phyloP scores from a whole-genome alignment of 371 early-diverging fungal genomes.

The Syncephalastrum sp. region DNA sequence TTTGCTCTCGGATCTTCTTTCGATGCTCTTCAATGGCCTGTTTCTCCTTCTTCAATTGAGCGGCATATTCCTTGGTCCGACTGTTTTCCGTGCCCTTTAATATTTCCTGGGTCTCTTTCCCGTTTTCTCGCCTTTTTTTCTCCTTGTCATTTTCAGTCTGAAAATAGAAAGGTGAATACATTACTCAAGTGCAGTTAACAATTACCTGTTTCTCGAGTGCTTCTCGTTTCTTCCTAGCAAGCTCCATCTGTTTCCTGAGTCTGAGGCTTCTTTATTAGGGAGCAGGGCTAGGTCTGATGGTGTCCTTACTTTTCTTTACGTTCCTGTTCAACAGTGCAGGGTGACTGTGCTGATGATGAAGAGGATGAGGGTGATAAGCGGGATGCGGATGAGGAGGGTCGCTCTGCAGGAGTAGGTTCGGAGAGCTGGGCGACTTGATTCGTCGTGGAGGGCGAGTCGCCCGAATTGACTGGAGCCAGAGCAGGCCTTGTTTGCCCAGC shows the following conservation, averaged over 20 bases:
- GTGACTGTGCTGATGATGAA: too few species aligned
- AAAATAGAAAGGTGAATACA: not conserved
- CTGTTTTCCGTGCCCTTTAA: slow-evolving; percentile 20
- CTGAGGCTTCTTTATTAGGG: slow-evolving; percentile 11
- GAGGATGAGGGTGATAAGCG: not conserved
- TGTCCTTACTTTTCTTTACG: slow-evolving; percentile 21
- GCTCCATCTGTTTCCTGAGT: slow-evolving; percentile 35
- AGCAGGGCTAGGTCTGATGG: not conserved
- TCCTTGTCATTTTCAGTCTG: slow-evolving; percentile 33
- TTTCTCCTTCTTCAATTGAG: slow-evolving; percentile 41
- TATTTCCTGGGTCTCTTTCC: slow-evolving; percentile 32
- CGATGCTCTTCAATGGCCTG: slow-evolving; percentile 40
- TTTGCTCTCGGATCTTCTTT: slow-evolving; percentile 39
- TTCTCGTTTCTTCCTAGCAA: slow-evolving; percentile 31
- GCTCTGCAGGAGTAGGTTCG: not conserved
- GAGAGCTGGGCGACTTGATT: not conserved
- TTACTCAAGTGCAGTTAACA: not conserved
- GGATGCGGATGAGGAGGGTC: not conserved
- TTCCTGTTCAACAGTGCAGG: not conserved
- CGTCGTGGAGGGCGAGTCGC: not conserved
- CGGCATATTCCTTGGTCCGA: slow-evolving; percentile 38
- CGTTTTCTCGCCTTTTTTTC: slow-evolving; percentile 38
- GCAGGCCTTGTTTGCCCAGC: slow-evolving; percentile 8
- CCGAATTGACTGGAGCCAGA: not conserved
- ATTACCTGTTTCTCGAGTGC: slow-evolving; percentile 35